A percentile compares a stretch with the other conserved stretches of the same genome.
Conservation (phyloP, 148 eudicot genomes). For the Rhododendron ovatum region DNA sequence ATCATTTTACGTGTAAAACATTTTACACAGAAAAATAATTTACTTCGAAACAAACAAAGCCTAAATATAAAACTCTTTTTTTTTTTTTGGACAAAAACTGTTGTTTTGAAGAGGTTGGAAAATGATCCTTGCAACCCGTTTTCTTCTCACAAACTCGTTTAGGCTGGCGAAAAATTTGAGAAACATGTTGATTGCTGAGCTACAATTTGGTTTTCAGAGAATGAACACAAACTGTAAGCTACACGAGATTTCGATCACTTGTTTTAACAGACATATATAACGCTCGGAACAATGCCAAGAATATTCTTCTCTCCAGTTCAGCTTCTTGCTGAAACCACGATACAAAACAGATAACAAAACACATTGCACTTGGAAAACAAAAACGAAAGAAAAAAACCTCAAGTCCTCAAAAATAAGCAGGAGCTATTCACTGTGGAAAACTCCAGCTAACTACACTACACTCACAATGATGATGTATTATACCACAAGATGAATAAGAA, state of each 20-base stretch:
- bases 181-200: neutral
- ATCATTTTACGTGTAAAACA: too few species aligned
- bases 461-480: conserved; percentile 7
- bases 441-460: conserved; percentile 18
- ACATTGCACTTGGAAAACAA: neutral
- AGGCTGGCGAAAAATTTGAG: neutral
- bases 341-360: conserved; percentile 2
- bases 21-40: too few species aligned
- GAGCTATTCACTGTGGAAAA: neutral
- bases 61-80: too few species aligned
- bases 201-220: neutral
- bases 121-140: neutral
- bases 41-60: too few species aligned
- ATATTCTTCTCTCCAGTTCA: neutral
- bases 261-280: too few species aligned
- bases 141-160: neutral
- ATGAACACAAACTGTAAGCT: neutral
- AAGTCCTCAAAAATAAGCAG: neutral
- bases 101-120: too few species aligned
- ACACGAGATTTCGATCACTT: too few species aligned
- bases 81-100: too few species aligned
- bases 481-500: conserved; percentile 13
- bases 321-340: conserved; percentile 4
- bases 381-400: neutral
- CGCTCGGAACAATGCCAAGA: neutral